Evolutionary conservation across 164 flowering plant species (phyloP).

Genomic region (Tetracentron sinense): DNA sequence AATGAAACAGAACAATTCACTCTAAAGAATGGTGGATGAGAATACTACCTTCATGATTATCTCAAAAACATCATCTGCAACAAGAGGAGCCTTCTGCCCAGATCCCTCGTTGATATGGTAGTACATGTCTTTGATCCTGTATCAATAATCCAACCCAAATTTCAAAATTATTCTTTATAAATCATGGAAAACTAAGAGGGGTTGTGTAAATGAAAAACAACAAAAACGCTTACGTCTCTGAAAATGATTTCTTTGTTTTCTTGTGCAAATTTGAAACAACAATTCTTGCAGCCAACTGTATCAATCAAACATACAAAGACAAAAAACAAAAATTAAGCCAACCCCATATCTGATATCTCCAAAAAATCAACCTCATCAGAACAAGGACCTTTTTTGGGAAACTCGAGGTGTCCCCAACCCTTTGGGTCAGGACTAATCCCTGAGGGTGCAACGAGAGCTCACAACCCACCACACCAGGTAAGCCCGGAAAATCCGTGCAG

Average conservation of each 20-base stretch:
- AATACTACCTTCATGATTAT: conserved; percentile 85
- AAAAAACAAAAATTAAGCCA: background rate
- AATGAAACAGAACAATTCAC: background rate
- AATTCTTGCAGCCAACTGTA: conserved; percentile 93
- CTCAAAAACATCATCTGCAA: conserved; percentile 94
- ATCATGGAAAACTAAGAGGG: too few species aligned
- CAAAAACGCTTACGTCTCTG: conserved; percentile 77
- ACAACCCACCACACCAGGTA: too few species aligned
- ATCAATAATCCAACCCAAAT: conserved; percentile 12
- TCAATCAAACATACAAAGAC: background rate
- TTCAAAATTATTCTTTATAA: too few species aligned
- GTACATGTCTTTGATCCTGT: conserved; percentile 85
- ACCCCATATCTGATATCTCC: background rate
- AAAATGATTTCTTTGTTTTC: conserved; percentile 87
- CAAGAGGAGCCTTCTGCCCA: conserved; percentile 74
- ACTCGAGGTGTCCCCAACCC: too few species aligned
- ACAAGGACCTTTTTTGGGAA: too few species aligned
- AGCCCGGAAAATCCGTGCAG: too few species aligned
- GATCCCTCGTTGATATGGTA: conserved; percentile 63
- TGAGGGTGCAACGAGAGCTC: too few species aligned
- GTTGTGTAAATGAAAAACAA: too few species aligned
- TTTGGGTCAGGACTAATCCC: too few species aligned
- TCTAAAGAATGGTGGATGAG: too few species aligned
- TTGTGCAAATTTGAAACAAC: conserved; percentile 96
- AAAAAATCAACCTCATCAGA: too few species aligned